Evolutionary conservation across 2,329 filamentous ascomycete species (phyloP), one percentile per base, ranked within the genome.

Genomic region (Colletotrichum costaricense): DNA sequence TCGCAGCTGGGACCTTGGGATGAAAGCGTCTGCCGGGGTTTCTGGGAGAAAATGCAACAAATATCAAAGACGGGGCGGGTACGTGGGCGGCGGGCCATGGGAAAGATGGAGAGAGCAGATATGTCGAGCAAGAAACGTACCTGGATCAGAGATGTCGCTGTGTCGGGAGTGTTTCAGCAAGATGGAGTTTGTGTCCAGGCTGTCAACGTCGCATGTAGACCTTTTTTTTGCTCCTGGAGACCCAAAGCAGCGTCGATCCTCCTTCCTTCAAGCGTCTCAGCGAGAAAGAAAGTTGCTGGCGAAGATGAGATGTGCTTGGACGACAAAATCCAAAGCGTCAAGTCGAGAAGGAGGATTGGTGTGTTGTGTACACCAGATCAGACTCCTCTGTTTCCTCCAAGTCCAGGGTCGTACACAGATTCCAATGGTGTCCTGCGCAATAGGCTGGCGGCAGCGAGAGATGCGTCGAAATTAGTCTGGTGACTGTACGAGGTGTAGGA

Each of bases 381-480:
- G 42, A 49, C 19, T 49, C 42, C 19, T 9, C 38, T 9, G 19
- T 56, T 35, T 35, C 22, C n/a, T 19, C 19, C 42, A 16, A 8
- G 46, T 22, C 33, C 16, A 38, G 33, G 22, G 75, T 76, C 59
- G 68, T 73, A 76, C 76, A 75, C 42, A 55, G 67, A 75, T 70
- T 76, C 75, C 76, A 75, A 75, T 77, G 75, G 77, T 77, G 78
- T 77, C 71, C 75, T 78, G 75, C 76, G 75, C 68, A 60, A 73
- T 73, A 76, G 78, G 78, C 75, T 57, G 72, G 69, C 74, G 66
- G 75, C 79, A 81, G 79, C 63, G 72, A 65, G 74, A 68, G 62
- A 71, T 72, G 67, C 73, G 69, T 74, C 58, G 74, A 73, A 30
- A 55, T 74, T 65, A 57, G 65, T 62, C 52, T n/a, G 12, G 65